Percentiles rank a stretch among this genome's conserved stretches.
These are phyloP conservation scores for Nemania serpens DNA, from an alignment of 2,329 filamentous ascomycete species.

Conservation along the genomic window DNA sequence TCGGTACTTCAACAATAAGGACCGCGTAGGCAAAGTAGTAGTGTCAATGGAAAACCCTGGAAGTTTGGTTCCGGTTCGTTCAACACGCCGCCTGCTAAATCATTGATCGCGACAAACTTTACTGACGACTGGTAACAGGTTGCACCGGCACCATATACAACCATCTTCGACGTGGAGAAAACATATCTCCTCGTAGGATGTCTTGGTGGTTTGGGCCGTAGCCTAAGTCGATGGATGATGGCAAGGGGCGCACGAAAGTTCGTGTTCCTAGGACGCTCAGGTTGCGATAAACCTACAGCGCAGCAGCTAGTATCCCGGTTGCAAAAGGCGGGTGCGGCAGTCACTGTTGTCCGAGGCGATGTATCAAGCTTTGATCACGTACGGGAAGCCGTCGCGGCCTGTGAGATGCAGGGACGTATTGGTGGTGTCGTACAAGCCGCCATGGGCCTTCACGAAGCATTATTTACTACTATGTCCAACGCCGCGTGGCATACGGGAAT, in stretches of 20 bases:
- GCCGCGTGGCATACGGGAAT: slow-evolving; percentile 36
- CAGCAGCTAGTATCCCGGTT: slow-evolving; percentile 29
- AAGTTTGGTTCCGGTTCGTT: slow-evolving; percentile 2
- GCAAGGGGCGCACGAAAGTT: slow-evolving; percentile 39
- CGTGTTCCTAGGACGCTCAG: slow-evolving; percentile 41
- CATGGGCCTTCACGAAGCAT: slow-evolving; percentile 42
- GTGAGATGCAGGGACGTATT: slow-evolving; percentile 12
- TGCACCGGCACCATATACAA: slow-evolving; percentile 15
- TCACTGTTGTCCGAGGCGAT: slow-evolving; percentile 35
- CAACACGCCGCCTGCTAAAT: background rate
- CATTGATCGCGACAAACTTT: background rate
- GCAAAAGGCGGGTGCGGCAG: slow-evolving; percentile 28
- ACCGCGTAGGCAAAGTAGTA: slow-evolving; percentile 32
- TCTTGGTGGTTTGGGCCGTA: slow-evolving; percentile 43
- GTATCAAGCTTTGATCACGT: slow-evolving; percentile 24
- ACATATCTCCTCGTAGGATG: slow-evolving; percentile 33
- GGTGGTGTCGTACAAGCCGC: slow-evolving; percentile 36
- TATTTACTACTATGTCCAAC: slow-evolving; percentile 36
- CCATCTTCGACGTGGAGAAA: slow-evolving; percentile 21
- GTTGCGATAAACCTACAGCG: slow-evolving; percentile 35
- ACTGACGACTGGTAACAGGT: no score
- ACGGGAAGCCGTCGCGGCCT: slow-evolving; percentile 19
- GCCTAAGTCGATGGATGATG: slow-evolving; percentile 43
- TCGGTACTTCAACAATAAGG: slow-evolving; percentile 24
- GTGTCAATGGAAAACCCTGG: slow-evolving; percentile 28